phyloP scores from a whole-genome alignment of 257 asterid species.

The Solanum neorickii region DNA sequence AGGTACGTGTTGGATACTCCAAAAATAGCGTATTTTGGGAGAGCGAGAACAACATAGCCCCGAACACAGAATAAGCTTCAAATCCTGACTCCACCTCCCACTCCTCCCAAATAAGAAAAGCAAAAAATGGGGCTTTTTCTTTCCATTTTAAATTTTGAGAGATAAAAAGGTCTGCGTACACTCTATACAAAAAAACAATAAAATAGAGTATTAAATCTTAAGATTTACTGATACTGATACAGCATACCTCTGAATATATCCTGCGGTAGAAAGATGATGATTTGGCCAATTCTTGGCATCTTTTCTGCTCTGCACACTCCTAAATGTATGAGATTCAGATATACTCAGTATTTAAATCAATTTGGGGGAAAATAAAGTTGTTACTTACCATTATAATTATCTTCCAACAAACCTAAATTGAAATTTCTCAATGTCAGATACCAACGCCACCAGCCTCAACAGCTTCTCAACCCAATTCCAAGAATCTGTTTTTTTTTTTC shows the following conservation, averaged over 20 bases:
- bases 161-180: no score
- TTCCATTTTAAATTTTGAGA: not conserved
- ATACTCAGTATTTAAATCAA: not conserved
- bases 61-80: no score
- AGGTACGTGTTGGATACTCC: no score
- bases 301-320: conserved; percentile 22
- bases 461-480: not conserved
- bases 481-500: not conserved
- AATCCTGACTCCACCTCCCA: not conserved
- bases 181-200: not conserved
- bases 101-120: not conserved
- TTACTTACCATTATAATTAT: not conserved
- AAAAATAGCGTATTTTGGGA: not conserved
- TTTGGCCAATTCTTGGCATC: conserved; percentile 18
- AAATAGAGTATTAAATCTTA: not conserved
- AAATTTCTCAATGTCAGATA: not conserved
- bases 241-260: conserved; percentile 56
- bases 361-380: not conserved
- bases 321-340: not conserved
- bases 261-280: conserved; percentile 52
- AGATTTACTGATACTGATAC: not conserved
- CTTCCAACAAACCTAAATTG: not conserved
- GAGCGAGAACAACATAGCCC: not conserved
- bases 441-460: not conserved
- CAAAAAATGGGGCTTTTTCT: not conserved